Conservation (phyloP, 371 early-diverging fungal genomes). For the Dichotomocladium elegans region DNA sequence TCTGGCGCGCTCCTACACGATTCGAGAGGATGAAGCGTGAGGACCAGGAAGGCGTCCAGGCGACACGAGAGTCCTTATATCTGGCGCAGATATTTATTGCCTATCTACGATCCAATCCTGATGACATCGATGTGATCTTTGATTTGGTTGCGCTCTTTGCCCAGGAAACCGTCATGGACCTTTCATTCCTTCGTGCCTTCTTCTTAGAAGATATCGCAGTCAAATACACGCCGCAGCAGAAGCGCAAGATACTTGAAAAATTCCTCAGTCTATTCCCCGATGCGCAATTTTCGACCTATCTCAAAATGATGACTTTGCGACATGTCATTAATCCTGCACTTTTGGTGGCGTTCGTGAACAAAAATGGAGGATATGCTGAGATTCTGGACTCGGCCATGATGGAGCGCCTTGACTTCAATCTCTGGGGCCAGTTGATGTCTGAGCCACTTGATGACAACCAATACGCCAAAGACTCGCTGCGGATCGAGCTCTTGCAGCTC, state of each 20-base stretch:
- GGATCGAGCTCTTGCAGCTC: conserved; percentile 89
- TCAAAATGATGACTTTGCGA: conserved; percentile 67
- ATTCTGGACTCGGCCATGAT: conserved; percentile 68
- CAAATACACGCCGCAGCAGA: conserved; percentile 51
- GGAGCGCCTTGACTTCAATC: conserved; percentile 58
- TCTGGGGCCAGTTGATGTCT: conserved; percentile 67
- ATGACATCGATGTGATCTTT: conserved; percentile 70
- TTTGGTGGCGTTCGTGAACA: conserved; percentile 54
- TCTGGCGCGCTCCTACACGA: conserved; percentile 58
- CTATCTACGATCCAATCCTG: conserved; percentile 55
- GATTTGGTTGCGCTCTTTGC: conserved; percentile 76
- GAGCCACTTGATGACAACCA: conserved; percentile 53
- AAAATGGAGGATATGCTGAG: conserved; percentile 43
- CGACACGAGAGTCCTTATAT: conserved; percentile 53
- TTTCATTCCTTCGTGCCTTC: conserved; percentile 67
- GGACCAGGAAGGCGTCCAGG: conserved; percentile 24
- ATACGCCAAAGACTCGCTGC: conserved; percentile 68
- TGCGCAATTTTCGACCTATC: conserved; percentile 30
- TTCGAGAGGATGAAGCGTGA: conserved; percentile 51
- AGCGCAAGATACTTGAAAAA: conserved; percentile 60
- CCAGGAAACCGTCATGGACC: conserved; percentile 68
- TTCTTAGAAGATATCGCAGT: conserved; percentile 67
- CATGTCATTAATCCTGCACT: conserved; percentile 80
- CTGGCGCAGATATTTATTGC: conserved; percentile 71
- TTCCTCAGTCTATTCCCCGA: conserved; percentile 66